Base-by-base conservation (phyloP, 495 filamentous ascomycete species). In the Aspergillus carlsbadensis region DNA sequence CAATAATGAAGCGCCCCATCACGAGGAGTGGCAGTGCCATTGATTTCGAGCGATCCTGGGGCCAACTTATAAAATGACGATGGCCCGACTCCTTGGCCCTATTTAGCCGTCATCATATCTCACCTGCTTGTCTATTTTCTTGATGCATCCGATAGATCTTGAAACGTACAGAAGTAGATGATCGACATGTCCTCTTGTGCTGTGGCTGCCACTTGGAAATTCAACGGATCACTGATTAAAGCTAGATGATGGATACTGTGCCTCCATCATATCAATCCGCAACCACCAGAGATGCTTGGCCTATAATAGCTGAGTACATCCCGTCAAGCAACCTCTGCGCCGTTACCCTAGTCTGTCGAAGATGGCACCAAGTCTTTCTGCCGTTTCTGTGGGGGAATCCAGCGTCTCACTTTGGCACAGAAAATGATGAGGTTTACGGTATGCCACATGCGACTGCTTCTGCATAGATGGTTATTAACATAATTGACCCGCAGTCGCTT, bases 331-430 rank as follows among this genome's bases (percentile, higher is more conserved):
- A 87, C 53, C 70, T 87, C 1, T 86, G 82, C 61, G 76, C 82
- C 10, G 79, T 78, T 3, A 79, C 80, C 10, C 64, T 86, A 33
- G 84, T 86, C 17, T 83, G 78, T 63, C 78, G 66, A 43, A 70
- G 73, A 67, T 85, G 84, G 81, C 81, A 87, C 65, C 61, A 67
- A 42, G 69, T 82, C n/a, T 86, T 87, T 50, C 73, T 78, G 60
- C 82, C 84, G 1, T 79, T 79, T 58, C 70, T 88, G 0, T 88
- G 85, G 85, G 84, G 84, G n/a, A 76, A 83, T 62, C 85, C 85
- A 24, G 82, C 81, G 0, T 82, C 83, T 21, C 81, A 85, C 59
- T 88, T 87, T 64, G 83, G 82, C 29, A 78, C 74, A 11, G 78
- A 85, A 15, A 83, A 84, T 63, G 84, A 87, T 62, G 79, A 78